Evolutionary conservation across 169 alveolate species (phyloP).

Genomic region (Cryptosporidium baileyi): DNA sequence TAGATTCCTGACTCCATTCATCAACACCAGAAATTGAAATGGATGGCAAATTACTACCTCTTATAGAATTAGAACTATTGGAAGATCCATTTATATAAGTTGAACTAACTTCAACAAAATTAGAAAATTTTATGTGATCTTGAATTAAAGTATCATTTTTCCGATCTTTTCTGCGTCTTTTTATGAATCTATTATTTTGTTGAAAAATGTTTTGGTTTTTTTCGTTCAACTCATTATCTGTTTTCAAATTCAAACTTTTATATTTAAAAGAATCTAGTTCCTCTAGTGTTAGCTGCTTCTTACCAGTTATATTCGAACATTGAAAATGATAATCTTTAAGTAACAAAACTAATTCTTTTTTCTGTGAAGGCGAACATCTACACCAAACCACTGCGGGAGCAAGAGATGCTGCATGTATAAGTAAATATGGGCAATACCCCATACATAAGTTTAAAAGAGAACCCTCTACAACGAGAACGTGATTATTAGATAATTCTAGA

Average conservation of each 20-base stretch:
- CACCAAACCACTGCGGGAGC: conserved; percentile 95
- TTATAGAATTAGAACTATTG: not conserved
- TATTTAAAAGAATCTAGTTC: not conserved
- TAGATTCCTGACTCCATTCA: conserved; percentile 27
- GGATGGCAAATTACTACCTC: not conserved
- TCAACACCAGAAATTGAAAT: conserved; percentile 3
- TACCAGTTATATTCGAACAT: not conserved
- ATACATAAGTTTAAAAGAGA: conserved; percentile 78
- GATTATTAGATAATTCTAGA: not conserved
- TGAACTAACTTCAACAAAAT: not conserved
- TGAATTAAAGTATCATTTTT: not conserved
- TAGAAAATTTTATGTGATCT: not conserved
- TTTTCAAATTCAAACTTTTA: not conserved
- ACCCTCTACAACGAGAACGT: conserved; percentile 88
- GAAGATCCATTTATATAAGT: not conserved
- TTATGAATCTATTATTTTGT: not conserved
- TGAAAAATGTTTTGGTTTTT: not conserved
- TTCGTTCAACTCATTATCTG: not conserved
- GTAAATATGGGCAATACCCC: conserved; percentile 77
- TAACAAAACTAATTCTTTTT: conserved; percentile 90
- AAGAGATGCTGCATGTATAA: conserved; percentile 84
- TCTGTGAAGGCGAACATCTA: conserved; percentile 98
- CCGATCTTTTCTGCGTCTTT: conserved; percentile 25
- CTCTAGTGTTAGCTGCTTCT: not conserved
- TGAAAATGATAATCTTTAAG: conserved; percentile 53